These are phyloP conservation scores for Rheum nobile DNA, from an alignment of 148 eudicot genomes.

Conservation along the genomic window DNA sequence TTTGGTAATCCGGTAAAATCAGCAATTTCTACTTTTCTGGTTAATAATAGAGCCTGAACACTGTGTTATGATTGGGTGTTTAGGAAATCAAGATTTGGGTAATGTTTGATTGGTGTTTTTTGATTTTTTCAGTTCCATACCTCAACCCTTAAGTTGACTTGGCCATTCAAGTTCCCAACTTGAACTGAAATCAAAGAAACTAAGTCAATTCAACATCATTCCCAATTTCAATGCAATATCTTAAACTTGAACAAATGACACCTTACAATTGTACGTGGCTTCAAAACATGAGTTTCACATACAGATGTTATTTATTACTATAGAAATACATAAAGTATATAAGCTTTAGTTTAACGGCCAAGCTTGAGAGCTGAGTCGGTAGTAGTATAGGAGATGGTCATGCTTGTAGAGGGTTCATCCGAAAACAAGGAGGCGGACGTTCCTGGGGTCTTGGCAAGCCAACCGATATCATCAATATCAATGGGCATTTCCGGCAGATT, in stretches of 20 bases:
- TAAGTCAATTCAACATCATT: not conserved
- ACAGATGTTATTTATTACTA: not conserved
- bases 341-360: not conserved
- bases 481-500: not conserved
- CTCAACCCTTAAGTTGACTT: no score
- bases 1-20: no score
- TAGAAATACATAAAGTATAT: not conserved
- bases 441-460: not conserved
- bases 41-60: no score
- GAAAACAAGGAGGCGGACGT: not conserved
- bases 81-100: no score
- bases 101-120: no score
- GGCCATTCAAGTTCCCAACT: no score
- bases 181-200: no score
- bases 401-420: not conserved
- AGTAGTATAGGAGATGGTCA: not conserved
- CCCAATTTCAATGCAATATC: not conserved
- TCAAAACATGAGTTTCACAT: not conserved
- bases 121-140: no score
- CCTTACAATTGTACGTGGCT: not conserved
- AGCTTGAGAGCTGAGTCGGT: not conserved
- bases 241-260: not conserved
- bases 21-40: no score
- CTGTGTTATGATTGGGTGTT: no score
- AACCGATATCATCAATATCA: not conserved